A percentile compares a stretch with the other conserved stretches of the same genome.
These are phyloP conservation scores for Hemisphaericaspora xylofermentans DNA, from an alignment of 1,139 yeast species.

Conservation along the genomic window DNA sequence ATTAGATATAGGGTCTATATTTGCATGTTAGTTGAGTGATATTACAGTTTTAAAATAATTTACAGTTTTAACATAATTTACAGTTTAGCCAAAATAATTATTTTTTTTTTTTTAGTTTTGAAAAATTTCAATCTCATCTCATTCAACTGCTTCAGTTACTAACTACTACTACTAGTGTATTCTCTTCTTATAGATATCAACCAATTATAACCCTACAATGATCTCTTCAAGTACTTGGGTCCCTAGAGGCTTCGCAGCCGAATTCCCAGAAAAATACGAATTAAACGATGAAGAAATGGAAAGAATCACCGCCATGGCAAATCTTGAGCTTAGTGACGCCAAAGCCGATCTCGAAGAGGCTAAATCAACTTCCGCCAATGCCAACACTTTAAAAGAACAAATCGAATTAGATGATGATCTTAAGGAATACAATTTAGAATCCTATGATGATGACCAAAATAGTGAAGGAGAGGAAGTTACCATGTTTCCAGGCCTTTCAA, in stretches of 20 bases:
- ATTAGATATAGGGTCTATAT: too few relatives aligned
- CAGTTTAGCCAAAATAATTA: background rate
- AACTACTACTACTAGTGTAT: conserved; percentile 7
- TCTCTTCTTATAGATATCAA: conserved; percentile 1
- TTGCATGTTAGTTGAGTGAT: background rate
- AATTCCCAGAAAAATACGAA: conserved; percentile 86
- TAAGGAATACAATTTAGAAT: conserved; percentile 83
- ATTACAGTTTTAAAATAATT: background rate
- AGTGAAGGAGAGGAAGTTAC: conserved; percentile 52
- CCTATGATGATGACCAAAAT: conserved; percentile 64
- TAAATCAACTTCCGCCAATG: conserved; percentile 21
- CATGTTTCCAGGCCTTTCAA: conserved; percentile 71
- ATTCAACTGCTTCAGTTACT: background rate
- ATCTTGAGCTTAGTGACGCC: conserved; percentile 77
- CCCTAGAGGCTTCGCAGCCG: conserved; percentile 93
- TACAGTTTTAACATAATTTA: background rate
- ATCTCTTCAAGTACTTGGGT: conserved; percentile 95
- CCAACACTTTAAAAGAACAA: conserved; percentile 43
- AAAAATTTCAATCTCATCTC: conserved; percentile 4
- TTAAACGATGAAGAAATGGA: conserved; percentile 91
- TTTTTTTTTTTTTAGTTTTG: background rate
- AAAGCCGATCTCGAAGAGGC: conserved; percentile 46
- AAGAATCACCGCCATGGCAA: conserved; percentile 82
- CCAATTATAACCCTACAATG: conserved; percentile 40
- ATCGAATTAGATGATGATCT: conserved; percentile 75